These are phyloP conservation scores for Hemileccinum rubropunctum DNA, from an alignment of 768 basidiomycete species.

Conservation along the genomic window DNA sequence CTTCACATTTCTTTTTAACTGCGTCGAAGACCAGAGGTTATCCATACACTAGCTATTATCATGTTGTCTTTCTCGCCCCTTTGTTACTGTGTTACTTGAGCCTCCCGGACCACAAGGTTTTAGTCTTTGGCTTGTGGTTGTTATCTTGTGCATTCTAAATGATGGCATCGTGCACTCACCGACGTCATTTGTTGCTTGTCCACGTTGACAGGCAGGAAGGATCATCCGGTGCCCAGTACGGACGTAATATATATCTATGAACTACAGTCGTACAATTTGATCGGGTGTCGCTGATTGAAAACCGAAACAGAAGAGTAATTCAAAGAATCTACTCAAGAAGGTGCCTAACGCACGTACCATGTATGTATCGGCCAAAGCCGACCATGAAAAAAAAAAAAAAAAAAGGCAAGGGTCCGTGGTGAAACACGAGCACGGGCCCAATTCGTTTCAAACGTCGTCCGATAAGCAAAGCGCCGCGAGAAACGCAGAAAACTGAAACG, in stretches of 20 bases:
- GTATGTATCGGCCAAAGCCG: too few species aligned
- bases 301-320: too few species aligned
- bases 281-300: too few species aligned
- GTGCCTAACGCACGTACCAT: too few species aligned
- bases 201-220: too few species aligned
- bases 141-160: neutral
- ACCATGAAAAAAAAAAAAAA: neutral
- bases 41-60: slow-evolving; percentile 1
- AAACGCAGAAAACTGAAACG: slow-evolving; percentile 1
- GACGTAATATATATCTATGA: neutral
- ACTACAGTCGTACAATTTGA: too few species aligned
- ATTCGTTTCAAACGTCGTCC: slow-evolving; percentile 2
- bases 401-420: neutral
- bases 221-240: neutral
- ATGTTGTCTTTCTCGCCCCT: neutral
- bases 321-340: too few species aligned
- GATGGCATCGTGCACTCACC: neutral
- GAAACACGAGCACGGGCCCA: neutral
- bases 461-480: neutral
- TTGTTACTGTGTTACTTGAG: slow-evolving; percentile 7
- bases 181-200: neutral
- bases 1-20: neutral
- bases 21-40: neutral
- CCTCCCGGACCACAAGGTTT: neutral
- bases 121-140: neutral